These are phyloP conservation scores for Yamadazyma scolyti DNA, from an alignment of 805 yeast species.

Conservation along the genomic window DNA sequence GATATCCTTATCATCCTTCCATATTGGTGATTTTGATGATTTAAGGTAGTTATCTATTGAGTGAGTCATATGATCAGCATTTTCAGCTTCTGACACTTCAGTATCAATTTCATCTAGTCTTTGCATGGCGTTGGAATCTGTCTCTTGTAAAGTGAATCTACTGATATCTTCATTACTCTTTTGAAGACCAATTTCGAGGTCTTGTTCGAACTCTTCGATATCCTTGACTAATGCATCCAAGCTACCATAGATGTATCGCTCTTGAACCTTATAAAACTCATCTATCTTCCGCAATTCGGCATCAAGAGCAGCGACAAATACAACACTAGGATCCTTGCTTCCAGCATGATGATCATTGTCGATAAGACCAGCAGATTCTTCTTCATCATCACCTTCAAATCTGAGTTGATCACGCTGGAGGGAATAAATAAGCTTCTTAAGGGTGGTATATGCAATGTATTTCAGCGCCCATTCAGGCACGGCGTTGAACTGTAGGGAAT, in stretches of 20 bases:
- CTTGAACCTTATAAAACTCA: conserved; percentile 66
- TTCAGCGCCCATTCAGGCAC: conserved; percentile 97
- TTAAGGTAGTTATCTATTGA: conserved; percentile 33
- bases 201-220: conserved; percentile 55
- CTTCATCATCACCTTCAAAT: conserved; percentile 24
- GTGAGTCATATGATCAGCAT: conserved; percentile 13
- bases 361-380: conserved; percentile 26
- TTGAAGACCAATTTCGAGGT: conserved; percentile 11
- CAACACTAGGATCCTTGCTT: conserved; percentile 45
- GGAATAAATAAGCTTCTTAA: conserved; percentile 79
- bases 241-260: conserved; percentile 49
- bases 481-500: conserved; percentile 92
- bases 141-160: conserved; percentile 3
- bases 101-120: conserved; percentile 9
- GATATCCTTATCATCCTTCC: conserved; percentile 20
- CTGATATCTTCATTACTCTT: conserved; percentile 5
- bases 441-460: conserved; percentile 83
- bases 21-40: conserved; percentile 32
- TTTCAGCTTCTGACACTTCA: conserved; percentile 32
- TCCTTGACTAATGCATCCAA: conserved; percentile 60
- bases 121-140: conserved; percentile 1
- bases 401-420: conserved; percentile 63
- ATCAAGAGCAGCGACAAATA: conserved; percentile 72
- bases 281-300: conserved; percentile 75
- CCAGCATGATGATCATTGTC: conserved; percentile 26